Conservation (phyloP, 352 stramenopile species). For the Pythium oligandrum region DNA sequence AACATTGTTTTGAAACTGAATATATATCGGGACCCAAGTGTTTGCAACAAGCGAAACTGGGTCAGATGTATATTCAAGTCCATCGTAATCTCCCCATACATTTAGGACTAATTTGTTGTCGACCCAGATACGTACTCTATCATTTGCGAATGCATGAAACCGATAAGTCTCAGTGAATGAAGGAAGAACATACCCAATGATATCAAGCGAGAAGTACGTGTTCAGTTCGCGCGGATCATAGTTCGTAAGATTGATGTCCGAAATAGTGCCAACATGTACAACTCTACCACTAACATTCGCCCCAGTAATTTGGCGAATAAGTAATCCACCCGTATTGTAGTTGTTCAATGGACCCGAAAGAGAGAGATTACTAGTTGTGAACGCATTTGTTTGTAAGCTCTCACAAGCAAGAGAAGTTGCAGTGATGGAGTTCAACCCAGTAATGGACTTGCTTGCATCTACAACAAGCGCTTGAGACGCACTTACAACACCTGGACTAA, state of each 20-base stretch:
- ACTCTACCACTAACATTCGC: background rate
- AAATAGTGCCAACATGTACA: background rate
- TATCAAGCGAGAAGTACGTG: slow-evolving; percentile 2
- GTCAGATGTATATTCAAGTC: slow-evolving; percentile 1
- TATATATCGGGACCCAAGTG: background rate
- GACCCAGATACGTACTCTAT: slow-evolving; percentile 2
- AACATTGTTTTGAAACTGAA: too few species aligned
- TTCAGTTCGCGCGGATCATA: slow-evolving; percentile 1
- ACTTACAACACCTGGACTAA: background rate
- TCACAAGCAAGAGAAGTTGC: background rate
- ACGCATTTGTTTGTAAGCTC: background rate
- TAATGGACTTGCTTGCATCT: slow-evolving; percentile 2
- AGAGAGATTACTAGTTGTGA: slow-evolving; percentile 1
- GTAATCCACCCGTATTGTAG: background rate
- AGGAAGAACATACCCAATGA: slow-evolving; percentile 1
- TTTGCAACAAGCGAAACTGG: background rate
- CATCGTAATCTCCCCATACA: background rate
- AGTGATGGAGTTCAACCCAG: background rate
- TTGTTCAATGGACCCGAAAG: slow-evolving; percentile 1
- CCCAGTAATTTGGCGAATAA: background rate
- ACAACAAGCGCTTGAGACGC: background rate
- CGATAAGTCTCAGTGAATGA: background rate
- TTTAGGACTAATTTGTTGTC: slow-evolving; percentile 2
- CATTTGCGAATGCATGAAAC: slow-evolving; percentile 1
- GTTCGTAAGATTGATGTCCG: slow-evolving; percentile 1